Percentiles rank a stretch among this genome's conserved stretches.
Conservation (phyloP, 2,329 filamentous ascomycete genomes). For the Plenodomus biglobosus region DNA sequence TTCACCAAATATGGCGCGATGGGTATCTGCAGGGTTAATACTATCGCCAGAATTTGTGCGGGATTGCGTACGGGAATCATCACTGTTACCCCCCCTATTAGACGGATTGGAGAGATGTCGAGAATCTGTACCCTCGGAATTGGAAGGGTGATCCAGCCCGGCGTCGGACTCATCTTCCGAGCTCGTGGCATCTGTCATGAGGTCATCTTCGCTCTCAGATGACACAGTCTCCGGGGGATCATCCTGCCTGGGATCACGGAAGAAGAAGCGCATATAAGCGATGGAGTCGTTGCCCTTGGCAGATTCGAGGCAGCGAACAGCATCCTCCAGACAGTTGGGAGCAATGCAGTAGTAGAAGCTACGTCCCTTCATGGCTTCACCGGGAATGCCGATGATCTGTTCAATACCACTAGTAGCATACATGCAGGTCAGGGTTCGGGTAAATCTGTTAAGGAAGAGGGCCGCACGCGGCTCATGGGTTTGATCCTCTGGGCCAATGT, state of each 20-base stretch:
- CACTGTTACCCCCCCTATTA: slow-evolving; percentile 18
- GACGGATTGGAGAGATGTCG: slow-evolving; percentile 23
- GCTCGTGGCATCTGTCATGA: slow-evolving; percentile 52
- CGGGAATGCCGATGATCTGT: slow-evolving; percentile 72
- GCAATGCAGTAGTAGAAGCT: slow-evolving; percentile 89
- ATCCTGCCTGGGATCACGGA: slow-evolving; percentile 68
- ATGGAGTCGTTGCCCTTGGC: slow-evolving; percentile 91
- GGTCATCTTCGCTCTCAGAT: slow-evolving; percentile 54
- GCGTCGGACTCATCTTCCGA: slow-evolving; percentile 54
- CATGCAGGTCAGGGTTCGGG: slow-evolving; percentile 79
- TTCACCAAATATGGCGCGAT: slow-evolving; percentile 34
- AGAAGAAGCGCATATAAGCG: slow-evolving; percentile 84
- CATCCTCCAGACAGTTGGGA: slow-evolving; percentile 73
- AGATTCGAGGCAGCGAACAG: slow-evolving; percentile 76
- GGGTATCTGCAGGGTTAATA: slow-evolving; percentile 43
- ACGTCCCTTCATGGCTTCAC: slow-evolving; percentile 69
- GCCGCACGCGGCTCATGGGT: slow-evolving; percentile 79
- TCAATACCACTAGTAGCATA: slow-evolving; percentile 78
- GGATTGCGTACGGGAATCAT: slow-evolving; percentile 20
- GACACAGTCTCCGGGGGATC: slow-evolving; percentile 36
- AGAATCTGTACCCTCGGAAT: slow-evolving; percentile 16
- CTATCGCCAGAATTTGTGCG: slow-evolving; percentile 53
- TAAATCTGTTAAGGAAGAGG: slow-evolving; percentile 83
- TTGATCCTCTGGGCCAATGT: slow-evolving; percentile 53
- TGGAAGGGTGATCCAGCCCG: slow-evolving; percentile 41